Evolutionary conservation across 208 protist genomes (phyloP).

Genomic region (Leishmania martiniquensis): DNA sequence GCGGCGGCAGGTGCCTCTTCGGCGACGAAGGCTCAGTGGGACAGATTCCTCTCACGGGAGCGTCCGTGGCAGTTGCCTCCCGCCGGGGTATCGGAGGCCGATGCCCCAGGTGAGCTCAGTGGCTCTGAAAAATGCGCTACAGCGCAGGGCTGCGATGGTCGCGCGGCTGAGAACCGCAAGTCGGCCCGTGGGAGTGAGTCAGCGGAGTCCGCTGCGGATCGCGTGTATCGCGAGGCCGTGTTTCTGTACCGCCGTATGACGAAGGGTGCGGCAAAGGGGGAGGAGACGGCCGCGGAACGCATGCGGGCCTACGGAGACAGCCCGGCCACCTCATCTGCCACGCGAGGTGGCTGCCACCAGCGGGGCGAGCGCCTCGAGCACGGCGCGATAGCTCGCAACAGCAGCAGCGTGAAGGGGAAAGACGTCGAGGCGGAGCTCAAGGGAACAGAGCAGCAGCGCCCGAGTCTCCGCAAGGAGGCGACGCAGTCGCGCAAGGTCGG

Average conservation of each 20-base stretch:
- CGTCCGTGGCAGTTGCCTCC: constrained; percentile 6
- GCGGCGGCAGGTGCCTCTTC: not conserved
- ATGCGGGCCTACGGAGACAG: not conserved
- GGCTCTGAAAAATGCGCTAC: not conserved
- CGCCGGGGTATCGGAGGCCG: not conserved
- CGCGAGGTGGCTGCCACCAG: not conserved
- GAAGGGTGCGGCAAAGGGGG: not conserved
- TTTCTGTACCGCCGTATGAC: constrained; percentile 32
- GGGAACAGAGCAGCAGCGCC: not conserved
- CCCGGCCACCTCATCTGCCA: not conserved
- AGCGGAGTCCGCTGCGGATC: constrained; percentile 14
- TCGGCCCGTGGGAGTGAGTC: not conserved
- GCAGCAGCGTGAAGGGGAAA: not conserved
- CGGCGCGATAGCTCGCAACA: not conserved
- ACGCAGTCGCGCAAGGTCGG: constrained; percentile 2
- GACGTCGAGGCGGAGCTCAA: not conserved
- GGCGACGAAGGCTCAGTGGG: constrained; percentile 20
- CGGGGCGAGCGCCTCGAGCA: not conserved
- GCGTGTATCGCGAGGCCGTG: constrained; percentile 26
- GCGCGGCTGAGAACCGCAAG: not conserved
- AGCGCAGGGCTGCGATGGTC: not conserved
- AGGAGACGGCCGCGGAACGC: not conserved
- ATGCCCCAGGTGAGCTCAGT: not conserved
- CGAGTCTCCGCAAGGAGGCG: constrained; percentile 8
- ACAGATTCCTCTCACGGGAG: constrained; percentile 20